Conservation (phyloP, 305 asterid species). For the Plantago lanceolata region DNA sequence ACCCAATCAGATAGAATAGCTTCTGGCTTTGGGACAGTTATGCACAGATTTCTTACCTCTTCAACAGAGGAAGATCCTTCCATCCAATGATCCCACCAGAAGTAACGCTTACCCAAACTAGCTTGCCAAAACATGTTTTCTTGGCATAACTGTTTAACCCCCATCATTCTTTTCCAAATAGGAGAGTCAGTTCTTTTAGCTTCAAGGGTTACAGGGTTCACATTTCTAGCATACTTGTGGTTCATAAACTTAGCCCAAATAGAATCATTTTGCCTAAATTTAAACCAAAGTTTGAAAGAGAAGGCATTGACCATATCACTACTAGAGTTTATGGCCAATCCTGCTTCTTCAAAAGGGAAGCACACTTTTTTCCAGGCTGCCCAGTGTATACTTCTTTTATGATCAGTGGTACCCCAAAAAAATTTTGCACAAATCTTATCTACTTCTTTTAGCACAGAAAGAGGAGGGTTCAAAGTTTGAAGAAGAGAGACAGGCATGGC, state of each 20-base stretch:
- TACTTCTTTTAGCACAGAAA: accelerated
- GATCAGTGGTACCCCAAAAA: neutral
- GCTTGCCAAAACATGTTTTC: too few relatives aligned
- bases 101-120: too few relatives aligned
- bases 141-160: too few relatives aligned
- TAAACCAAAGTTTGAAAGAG: neutral
- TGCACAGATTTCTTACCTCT: too few relatives aligned
- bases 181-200: neutral
- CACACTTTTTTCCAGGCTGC: neutral
- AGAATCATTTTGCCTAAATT: neutral
- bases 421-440: neutral
- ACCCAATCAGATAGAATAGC: too few relatives aligned
- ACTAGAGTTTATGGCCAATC: too few relatives aligned
- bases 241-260: neutral
- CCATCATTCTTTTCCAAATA: neutral
- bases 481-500: neutral
- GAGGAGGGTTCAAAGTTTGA: neutral
- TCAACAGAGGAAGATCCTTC: too few relatives aligned
- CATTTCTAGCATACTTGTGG: neutral
- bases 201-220: neutral
- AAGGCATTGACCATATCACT: too few relatives aligned
- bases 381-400: neutral
- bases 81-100: too few relatives aligned
- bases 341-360: neutral
- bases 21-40: too few relatives aligned